A percentile compares a stretch with the other conserved stretches of the same genome.
Conservation (phyloP, 2,329 filamentous ascomycete species). For the Colletotrichum cordylinicola region DNA sequence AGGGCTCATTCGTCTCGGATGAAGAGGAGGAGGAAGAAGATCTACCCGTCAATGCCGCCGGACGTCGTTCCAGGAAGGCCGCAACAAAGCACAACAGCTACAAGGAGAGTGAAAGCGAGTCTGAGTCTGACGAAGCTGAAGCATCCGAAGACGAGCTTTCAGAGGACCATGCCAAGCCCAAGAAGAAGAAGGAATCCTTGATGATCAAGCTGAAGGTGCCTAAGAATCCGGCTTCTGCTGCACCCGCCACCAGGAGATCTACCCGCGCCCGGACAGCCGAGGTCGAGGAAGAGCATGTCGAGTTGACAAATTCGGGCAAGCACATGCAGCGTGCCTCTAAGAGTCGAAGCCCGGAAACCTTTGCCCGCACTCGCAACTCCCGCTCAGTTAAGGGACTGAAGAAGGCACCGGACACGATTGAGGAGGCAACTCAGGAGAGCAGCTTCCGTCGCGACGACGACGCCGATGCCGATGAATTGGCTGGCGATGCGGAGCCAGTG, state of each 20-base stretch:
- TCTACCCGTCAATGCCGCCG: conserved; percentile 50
- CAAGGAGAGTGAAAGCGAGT: conserved; percentile 50
- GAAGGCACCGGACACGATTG: conserved; percentile 52
- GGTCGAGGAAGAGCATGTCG: conserved; percentile 58
- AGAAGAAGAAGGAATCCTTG: conserved; percentile 31
- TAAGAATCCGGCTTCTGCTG: conserved; percentile 27
- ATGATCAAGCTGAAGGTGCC: conserved; percentile 53
- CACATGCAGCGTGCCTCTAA: conserved; percentile 57
- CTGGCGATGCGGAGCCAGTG: conserved; percentile 33
- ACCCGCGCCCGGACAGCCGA: conserved; percentile 63
- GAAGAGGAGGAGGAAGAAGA: conserved; percentile 44
- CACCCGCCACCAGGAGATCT: conserved; percentile 44
- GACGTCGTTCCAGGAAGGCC: conserved; percentile 53
- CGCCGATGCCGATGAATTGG: conserved; percentile 42
- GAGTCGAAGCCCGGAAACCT: conserved; percentile 62
- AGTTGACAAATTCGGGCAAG: conserved; percentile 66
- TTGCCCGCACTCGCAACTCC: conserved; percentile 49
- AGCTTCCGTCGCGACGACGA: conserved; percentile 41
- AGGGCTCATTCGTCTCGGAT: conserved; percentile 53
- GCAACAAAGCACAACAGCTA: conserved; percentile 52
- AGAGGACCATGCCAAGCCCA: conserved; percentile 26
- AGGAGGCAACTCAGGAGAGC: conserved; percentile 61
- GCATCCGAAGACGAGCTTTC: conserved; percentile 29
- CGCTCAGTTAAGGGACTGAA: conserved; percentile 58
- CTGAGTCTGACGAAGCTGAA: conserved; percentile 36